A percentile compares a stretch with the other conserved stretches of the same genome.
Conservation (phyloP, 2,329 filamentous ascomycete species). For the Clonostachys chloroleuca region DNA sequence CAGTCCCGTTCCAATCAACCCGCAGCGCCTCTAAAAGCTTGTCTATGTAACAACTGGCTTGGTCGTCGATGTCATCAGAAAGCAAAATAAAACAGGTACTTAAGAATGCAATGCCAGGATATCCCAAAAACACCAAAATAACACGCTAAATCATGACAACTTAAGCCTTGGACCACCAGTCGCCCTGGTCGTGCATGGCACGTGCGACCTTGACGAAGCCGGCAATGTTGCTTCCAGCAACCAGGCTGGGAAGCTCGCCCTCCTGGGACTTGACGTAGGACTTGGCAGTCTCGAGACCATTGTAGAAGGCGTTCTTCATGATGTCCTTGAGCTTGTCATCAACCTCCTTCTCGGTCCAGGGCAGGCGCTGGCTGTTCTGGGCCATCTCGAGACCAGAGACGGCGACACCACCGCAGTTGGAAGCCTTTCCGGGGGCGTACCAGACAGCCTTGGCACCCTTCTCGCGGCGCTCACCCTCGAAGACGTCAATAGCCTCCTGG, state of each 20-base stretch:
- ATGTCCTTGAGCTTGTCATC: constrained; percentile 87
- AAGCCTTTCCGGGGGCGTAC: constrained; percentile 96
- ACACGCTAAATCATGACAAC: background rate
- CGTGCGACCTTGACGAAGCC: constrained; percentile 94
- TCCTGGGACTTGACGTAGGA: constrained; percentile 77
- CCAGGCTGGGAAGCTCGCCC: constrained; percentile 82
- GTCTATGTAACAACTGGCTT: too few relatives aligned
- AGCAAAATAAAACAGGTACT: background rate
- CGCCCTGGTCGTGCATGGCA: constrained; percentile 94
- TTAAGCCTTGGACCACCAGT: constrained; percentile 64
- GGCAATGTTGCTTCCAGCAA: constrained; percentile 94
- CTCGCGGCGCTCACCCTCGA: constrained; percentile 73
- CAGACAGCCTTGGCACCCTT: constrained; percentile 71
- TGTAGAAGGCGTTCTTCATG: constrained; percentile 92
- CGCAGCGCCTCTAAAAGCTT: too few relatives aligned
- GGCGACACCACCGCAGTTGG: constrained; percentile 95
- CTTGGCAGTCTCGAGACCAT: constrained; percentile 84
- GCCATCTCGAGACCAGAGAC: constrained; percentile 99
- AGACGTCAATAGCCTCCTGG: constrained; percentile 88
- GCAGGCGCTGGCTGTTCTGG: constrained; percentile 84
- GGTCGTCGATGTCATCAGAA: background rate
- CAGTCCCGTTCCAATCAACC: too few relatives aligned
- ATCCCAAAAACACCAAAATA: background rate
- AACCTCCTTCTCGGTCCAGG: constrained; percentile 86
- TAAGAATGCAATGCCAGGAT: background rate